Evolutionary conservation across 2,329 filamentous ascomycete genomes (phyloP).

Genomic region (Sphaerostilbella broomeana): DNA sequence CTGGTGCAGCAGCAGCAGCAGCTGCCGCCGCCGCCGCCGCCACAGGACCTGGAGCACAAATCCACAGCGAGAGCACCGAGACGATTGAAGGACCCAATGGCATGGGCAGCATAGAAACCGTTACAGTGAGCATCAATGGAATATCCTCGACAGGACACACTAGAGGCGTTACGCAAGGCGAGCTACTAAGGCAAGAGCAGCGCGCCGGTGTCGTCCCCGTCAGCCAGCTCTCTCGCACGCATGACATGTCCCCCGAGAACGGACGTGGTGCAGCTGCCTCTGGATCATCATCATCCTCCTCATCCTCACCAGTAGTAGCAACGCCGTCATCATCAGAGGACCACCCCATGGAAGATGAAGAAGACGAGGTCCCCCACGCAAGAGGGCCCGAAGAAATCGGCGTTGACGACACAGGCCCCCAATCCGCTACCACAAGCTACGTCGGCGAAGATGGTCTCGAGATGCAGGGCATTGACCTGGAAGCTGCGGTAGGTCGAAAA

Average conservation of each 20-base stretch:
- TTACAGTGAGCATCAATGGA: conserved; percentile 68
- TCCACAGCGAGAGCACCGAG: conserved; percentile 68
- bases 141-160: conserved; percentile 46
- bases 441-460: conserved; percentile 37
- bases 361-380: conserved; percentile 68
- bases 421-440: conserved; percentile 39
- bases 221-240: conserved; percentile 47
- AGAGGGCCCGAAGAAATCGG: conserved; percentile 81
- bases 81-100: conserved; percentile 78
- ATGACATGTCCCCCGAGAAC: conserved; percentile 25
- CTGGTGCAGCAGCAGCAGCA: too few species aligned
- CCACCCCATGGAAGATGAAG: conserved; percentile 38
- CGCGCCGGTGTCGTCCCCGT: conserved; percentile 71
- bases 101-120: conserved; percentile 71
- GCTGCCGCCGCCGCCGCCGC: too few species aligned
- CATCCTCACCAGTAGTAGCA: too few species aligned
- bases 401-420: conserved; percentile 78
- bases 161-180: conserved; percentile 70
- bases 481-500: conserved; percentile 54
- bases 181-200: conserved; percentile 80
- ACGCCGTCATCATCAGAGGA: conserved; percentile 25
- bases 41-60: conserved; percentile 35
- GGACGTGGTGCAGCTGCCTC: conserved; percentile 23
- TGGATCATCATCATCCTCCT: conserved; percentile 18
- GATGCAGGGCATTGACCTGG: conserved; percentile 52